These are phyloP conservation scores for Penicillium verrucosum DNA, from an alignment of 2,329 filamentous ascomycete genomes.

Conservation along the genomic window DNA sequence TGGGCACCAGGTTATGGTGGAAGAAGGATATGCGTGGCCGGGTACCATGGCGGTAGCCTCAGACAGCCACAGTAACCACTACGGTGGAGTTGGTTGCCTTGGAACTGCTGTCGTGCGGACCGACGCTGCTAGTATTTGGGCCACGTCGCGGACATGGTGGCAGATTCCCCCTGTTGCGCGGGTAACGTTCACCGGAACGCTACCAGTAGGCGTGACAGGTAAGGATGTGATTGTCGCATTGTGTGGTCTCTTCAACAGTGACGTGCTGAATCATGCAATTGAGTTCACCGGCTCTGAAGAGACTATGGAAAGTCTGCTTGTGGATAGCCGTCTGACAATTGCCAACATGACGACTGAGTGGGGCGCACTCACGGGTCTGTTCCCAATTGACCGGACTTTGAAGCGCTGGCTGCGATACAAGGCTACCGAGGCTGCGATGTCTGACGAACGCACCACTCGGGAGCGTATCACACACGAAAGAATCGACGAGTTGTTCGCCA, in stretches of 20 bases:
- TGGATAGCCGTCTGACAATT: slow-evolving; percentile 68
- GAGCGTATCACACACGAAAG: slow-evolving; percentile 62
- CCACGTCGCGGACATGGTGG: slow-evolving; percentile 81
- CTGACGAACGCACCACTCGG: neutral
- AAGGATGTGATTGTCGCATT: slow-evolving; percentile 94
- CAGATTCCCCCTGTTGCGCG: slow-evolving; percentile 81
- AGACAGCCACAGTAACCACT: slow-evolving; percentile 71
- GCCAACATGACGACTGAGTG: slow-evolving; percentile 81
- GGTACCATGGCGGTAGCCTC: slow-evolving; percentile 77
- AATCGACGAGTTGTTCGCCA: slow-evolving; percentile 68
- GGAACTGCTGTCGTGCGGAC: slow-evolving; percentile 82
- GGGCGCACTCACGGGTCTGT: slow-evolving; percentile 70
- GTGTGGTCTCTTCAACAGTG: slow-evolving; percentile 79
- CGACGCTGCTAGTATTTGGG: slow-evolving; percentile 82
- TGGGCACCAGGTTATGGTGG: slow-evolving; percentile 74
- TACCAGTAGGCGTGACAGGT: slow-evolving; percentile 78
- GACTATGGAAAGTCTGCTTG: slow-evolving; percentile 67
- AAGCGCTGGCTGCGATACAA: slow-evolving; percentile 72
- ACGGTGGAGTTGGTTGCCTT: slow-evolving; percentile 73
- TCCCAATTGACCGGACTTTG: slow-evolving; percentile 74
- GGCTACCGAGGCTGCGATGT: slow-evolving; percentile 67
- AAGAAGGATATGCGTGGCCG: slow-evolving; percentile 82
- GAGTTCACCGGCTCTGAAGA: slow-evolving; percentile 81
- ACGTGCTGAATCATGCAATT: slow-evolving; percentile 86
- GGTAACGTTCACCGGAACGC: slow-evolving; percentile 69